A percentile compares a stretch with the other conserved stretches of the same genome.
Conservation (phyloP, 257 asterid species). For the Capsicum pubescens region DNA sequence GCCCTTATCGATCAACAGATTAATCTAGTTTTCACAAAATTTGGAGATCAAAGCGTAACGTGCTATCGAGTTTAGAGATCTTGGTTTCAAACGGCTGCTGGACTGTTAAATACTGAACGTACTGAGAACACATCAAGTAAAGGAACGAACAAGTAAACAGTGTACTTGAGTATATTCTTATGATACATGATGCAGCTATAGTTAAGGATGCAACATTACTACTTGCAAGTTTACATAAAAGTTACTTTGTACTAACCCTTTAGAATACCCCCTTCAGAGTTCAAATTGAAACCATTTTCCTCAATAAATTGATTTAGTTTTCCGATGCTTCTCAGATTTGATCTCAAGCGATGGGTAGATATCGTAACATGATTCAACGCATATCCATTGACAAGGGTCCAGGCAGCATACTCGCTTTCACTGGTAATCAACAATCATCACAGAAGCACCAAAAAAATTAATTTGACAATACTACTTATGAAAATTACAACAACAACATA, state of each 20-base stretch:
- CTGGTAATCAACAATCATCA: conserved; percentile 47
- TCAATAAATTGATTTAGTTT: conserved; percentile 76
- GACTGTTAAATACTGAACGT: neutral
- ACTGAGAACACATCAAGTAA: neutral
- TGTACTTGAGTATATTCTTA: neutral
- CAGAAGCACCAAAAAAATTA: neutral
- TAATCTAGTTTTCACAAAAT: neutral
- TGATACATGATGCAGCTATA: neutral
- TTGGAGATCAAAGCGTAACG: neutral
- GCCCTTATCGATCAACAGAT: neutral
- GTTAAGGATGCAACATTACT: neutral
- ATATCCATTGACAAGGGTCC: conserved; percentile 96
- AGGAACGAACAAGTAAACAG: neutral
- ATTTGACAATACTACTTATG: neutral
- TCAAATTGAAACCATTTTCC: conserved; percentile 82
- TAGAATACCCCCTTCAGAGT: conserved; percentile 89
- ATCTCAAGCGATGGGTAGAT: conserved; percentile 80
- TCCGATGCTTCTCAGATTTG: conserved; percentile 57
- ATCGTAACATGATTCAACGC: conserved; percentile 82
- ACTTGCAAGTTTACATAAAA: neutral
- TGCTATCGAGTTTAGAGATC: neutral
- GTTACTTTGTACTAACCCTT: conserved; percentile 61
- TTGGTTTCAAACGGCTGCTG: neutral
- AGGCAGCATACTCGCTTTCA: conserved; percentile 98
- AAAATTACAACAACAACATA: neutral